A percentile compares a stretch with the other conserved stretches of the same genome.
phyloP scores from a whole-genome alignment of 495 filamentous ascomycete species.

The Trichoderma parareesei region DNA sequence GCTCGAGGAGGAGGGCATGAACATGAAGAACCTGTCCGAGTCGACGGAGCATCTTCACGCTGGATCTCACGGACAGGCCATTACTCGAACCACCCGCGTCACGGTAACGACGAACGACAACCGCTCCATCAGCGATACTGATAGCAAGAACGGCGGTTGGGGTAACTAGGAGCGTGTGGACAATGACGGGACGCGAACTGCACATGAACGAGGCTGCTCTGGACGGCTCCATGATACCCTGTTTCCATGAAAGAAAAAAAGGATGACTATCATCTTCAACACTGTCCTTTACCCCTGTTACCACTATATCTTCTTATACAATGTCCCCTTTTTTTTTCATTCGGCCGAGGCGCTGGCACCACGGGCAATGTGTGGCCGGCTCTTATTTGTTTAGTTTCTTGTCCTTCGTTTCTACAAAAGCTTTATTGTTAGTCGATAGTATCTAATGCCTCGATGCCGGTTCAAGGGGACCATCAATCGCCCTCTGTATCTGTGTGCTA shows the following conservation, averaged over 20 bases:
- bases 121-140: not conserved
- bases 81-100: not conserved
- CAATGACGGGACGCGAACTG: not conserved
- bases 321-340: too few relatives aligned
- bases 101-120: not conserved
- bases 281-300: not conserved
- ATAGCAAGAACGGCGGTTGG: not conserved
- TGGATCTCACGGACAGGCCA: slow-evolving; percentile 11
- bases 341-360: not conserved
- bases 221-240: slow-evolving; percentile 1
- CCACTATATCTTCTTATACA: too few relatives aligned
- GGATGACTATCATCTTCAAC: not conserved
- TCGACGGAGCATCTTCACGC: slow-evolving; percentile 23
- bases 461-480: not conserved
- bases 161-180: not conserved
- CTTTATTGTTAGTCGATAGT: not conserved
- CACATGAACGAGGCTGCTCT: not conserved
- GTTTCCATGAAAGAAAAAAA: not conserved
- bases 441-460: not conserved
- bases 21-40: slow-evolving; percentile 21
- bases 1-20: slow-evolving; percentile 17
- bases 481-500: not conserved
- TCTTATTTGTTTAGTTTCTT: not conserved
- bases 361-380: not conserved
- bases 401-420: not conserved